phyloP scores from a whole-genome alignment of 2,329 filamentous ascomycete species.

The Fonsecaea erecta region DNA sequence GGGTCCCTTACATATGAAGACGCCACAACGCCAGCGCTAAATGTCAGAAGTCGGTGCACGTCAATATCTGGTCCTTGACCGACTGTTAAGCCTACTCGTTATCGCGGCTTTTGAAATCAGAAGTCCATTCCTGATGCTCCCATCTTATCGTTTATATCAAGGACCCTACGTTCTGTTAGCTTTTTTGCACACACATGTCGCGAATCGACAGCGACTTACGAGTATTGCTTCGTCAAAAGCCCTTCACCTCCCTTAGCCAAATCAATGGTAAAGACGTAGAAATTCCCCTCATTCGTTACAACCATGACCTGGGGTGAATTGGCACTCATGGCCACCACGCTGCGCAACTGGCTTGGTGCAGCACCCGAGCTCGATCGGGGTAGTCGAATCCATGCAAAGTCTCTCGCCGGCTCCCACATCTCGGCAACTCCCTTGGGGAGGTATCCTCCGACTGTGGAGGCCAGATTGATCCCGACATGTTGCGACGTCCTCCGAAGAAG shows the following conservation, averaged over 20 bases:
- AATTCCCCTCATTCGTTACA: conserved; percentile 91
- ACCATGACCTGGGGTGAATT: conserved; percentile 97
- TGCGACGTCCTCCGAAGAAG: conserved; percentile 94
- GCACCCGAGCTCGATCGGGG: conserved; percentile 62
- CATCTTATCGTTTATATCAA: conserved; percentile 20
- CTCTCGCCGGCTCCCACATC: conserved; percentile 93
- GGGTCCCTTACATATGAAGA: neutral
- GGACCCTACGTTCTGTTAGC: conserved; percentile 10
- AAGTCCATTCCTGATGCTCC: conserved; percentile 13
- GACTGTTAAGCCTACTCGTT: neutral
- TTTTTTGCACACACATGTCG: neutral
- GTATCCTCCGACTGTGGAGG: conserved; percentile 87
- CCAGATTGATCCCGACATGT: conserved; percentile 86
- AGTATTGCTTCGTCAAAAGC: conserved; percentile 86
- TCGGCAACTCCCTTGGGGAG: conserved; percentile 91
- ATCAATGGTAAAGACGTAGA: conserved; percentile 94
- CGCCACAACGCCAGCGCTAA: conserved; percentile 26
- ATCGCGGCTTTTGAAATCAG: conserved; percentile 1
- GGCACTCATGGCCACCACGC: conserved; percentile 96
- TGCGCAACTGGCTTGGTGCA: conserved; percentile 67
- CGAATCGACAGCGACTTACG: conserved; percentile 64
- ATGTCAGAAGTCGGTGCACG: conserved; percentile 8
- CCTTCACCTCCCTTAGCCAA: conserved; percentile 94
- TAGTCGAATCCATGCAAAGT: conserved; percentile 96
- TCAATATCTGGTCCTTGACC: neutral